Evolutionary conservation across 2,329 filamentous ascomycete genomes (phyloP).

Genomic region (Alternaria ethzedia): DNA sequence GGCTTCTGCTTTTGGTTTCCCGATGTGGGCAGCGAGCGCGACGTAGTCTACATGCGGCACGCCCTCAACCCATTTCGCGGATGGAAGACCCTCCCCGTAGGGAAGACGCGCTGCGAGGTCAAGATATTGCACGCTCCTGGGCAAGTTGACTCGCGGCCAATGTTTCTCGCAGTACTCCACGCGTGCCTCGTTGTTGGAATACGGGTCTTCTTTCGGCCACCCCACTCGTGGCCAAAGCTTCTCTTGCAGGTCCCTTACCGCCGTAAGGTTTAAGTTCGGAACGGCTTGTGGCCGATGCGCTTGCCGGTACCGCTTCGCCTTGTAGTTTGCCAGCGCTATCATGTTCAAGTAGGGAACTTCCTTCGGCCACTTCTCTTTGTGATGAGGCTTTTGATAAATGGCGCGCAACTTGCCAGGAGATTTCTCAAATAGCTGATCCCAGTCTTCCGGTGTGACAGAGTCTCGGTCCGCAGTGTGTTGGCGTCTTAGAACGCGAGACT

Average conservation of each 20-base stretch:
- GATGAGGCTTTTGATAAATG: background rate
- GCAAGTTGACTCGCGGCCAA: background rate
- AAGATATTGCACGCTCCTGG: background rate
- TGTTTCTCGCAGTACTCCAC: background rate
- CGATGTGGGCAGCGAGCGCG: background rate
- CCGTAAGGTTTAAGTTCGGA: background rate
- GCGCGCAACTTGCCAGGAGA: background rate
- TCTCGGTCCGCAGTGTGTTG: background rate
- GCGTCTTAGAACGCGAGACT: background rate
- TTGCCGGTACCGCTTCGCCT: background rate
- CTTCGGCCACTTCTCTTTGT: background rate
- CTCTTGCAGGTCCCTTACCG: background rate
- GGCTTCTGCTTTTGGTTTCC: background rate
- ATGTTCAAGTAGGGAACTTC: background rate
- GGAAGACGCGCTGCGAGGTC: background rate
- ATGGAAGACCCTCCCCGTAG: background rate
- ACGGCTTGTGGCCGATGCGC: background rate
- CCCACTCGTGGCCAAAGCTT: background rate
- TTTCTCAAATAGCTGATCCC: background rate
- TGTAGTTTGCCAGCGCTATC: background rate
- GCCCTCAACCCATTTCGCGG: background rate
- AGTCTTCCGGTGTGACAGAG: constrained; percentile 1
- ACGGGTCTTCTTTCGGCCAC: background rate
- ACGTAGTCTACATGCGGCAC: background rate
- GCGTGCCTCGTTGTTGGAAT: background rate